These are phyloP conservation scores for Neopestalotiopsis sp. DNA, from an alignment of 2,329 filamentous ascomycete genomes.

Conservation along the genomic window DNA sequence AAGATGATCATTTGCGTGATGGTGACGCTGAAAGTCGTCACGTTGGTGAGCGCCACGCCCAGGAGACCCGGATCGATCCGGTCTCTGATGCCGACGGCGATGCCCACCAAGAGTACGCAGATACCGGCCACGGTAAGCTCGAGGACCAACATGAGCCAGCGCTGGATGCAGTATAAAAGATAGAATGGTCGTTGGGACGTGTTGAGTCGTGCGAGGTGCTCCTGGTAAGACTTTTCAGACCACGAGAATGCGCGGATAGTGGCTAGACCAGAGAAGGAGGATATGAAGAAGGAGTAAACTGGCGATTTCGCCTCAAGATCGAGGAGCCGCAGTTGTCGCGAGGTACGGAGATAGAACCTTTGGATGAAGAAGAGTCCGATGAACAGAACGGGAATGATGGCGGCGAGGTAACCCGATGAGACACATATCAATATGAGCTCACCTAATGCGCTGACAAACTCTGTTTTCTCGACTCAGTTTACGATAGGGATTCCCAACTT, in stretches of 20 bases:
- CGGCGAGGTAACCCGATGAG: constrained; percentile 13
- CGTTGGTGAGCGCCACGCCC: constrained; percentile 8
- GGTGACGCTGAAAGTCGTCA: constrained; percentile 11
- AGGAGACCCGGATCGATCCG: constrained; percentile 9
- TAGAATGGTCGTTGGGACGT: constrained; percentile 15
- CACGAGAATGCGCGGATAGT: constrained; percentile 14
- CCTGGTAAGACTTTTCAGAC: constrained; percentile 5
- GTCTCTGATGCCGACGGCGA: constrained; percentile 6
- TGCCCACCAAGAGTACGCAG: constrained; percentile 7
- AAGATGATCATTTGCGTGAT: constrained; percentile 11
- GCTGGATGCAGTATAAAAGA: constrained; percentile 12
- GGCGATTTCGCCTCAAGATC: background rate
- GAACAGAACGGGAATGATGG: background rate
- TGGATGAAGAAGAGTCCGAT: too few species aligned
- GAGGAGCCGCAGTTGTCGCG: constrained; percentile 12
- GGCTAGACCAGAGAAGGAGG: constrained; percentile 11
- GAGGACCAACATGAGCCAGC: constrained; percentile 16
- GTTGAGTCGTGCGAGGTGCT: constrained; percentile 12
- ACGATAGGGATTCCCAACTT: too few species aligned
- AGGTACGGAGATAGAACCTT: too few species aligned
- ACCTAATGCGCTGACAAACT: background rate
- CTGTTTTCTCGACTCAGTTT: background rate
- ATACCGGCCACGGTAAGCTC: constrained; percentile 12
- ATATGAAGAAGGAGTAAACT: background rate
- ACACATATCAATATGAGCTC: constrained; percentile 11